Conservation (phyloP, 2,329 filamentous ascomycete genomes). For the Emmonsia crescens region DNA sequence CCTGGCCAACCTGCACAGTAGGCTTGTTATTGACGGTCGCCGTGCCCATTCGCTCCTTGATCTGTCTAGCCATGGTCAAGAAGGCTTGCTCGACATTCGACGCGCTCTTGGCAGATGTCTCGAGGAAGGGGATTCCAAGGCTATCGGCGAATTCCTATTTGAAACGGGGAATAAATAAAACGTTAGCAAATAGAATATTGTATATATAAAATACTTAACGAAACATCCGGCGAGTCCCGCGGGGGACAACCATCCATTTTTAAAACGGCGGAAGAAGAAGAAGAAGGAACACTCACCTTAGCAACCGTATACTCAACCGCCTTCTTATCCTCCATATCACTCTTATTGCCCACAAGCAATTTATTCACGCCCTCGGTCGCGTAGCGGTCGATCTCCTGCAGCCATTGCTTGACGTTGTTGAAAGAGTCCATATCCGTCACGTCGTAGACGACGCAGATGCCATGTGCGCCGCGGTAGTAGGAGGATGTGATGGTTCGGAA, state of each 20-base stretch:
- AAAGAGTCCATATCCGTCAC: conserved; percentile 99
- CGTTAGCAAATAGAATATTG: background rate
- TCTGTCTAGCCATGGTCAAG: conserved; percentile 98
- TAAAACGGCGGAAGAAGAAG: too few relatives aligned
- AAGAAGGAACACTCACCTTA: conserved; percentile 58
- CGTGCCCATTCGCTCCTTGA: conserved; percentile 99
- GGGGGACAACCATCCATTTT: too few relatives aligned
- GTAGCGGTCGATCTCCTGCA: conserved; percentile 98
- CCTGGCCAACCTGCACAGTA: conserved; percentile 88
- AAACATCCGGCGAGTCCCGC: background rate
- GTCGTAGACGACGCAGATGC: conserved; percentile 99
- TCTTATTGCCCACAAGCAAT: conserved; percentile 98
- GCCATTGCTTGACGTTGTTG: conserved; percentile 99
- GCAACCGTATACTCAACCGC: conserved; percentile 98
- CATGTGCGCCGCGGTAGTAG: conserved; percentile 97
- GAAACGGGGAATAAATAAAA: conserved; percentile 1
- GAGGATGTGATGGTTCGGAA: conserved; percentile 99
- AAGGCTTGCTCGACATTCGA: conserved; percentile 99
- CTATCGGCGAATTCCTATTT: conserved; percentile 93
- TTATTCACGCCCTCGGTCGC: conserved; percentile 99
- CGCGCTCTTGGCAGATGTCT: conserved; percentile 98
- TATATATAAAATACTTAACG: background rate
- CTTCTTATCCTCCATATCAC: conserved; percentile 99
- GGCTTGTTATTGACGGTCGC: conserved; percentile 97
- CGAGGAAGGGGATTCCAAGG: conserved; percentile 96